Conservation (phyloP, 768 basidiomycete species). For the Tulasnella calospora region DNA sequence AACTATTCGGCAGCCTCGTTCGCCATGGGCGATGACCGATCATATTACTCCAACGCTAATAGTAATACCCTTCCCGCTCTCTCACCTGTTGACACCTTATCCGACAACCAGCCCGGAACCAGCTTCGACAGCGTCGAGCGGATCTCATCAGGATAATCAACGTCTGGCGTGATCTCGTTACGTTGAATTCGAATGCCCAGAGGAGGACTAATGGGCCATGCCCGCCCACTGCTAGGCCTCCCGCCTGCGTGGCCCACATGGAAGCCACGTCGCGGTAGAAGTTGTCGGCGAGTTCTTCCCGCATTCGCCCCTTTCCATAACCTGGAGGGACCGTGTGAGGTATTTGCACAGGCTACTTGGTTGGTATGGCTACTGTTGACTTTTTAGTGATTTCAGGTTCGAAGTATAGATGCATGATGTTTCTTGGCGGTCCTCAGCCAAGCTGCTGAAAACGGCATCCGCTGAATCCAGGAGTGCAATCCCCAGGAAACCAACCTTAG, state of each 20-base stretch:
- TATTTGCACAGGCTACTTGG: constrained; percentile 27
- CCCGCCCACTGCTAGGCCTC: neutral
- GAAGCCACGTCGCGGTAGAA: constrained; percentile 2
- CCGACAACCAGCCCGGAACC: neutral
- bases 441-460: neutral
- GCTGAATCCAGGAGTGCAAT: neutral
- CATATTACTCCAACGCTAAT: neutral
- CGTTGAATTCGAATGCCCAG: neutral
- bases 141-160: neutral
- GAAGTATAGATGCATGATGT: neutral
- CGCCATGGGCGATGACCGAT: neutral
- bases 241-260: neutral
- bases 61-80: neutral
- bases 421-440: neutral
- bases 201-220: neutral
- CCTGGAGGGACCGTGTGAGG: neutral
- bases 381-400: neutral
- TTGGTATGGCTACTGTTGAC: neutral
- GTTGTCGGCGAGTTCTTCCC: neutral
- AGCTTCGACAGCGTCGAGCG: neutral
- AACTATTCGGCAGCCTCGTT: neutral
- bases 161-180: neutral
- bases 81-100: neutral
- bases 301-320: neutral
- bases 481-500: neutral